Base-by-base conservation (phyloP, 305 asterid species). In the Solanum hybrid region DNA sequence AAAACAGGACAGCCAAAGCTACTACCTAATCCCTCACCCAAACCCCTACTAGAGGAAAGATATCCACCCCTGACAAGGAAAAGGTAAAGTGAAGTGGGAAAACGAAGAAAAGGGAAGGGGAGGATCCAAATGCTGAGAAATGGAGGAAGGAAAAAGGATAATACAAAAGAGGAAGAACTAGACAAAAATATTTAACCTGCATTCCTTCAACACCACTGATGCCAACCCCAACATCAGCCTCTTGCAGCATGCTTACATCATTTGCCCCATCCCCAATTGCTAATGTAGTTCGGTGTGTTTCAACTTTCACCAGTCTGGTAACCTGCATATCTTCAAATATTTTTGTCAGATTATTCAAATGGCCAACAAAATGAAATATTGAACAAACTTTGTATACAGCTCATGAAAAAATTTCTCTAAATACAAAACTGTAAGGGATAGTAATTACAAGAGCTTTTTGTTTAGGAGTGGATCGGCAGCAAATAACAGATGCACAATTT, bases 241-340 rank as follows among this genome's bases (percentile, higher is more conserved):
- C 99, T 93, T 97, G 99, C 93, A 97, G 99, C 99, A 97, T 97
- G 91, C 99, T 98, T 4, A 97, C 99, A 92, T 97, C 99, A 91
- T 97, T 97, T 91, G 99, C 99, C 90, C 99, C 99, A 73, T 97
- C 99, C 31, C 99, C 99, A 90, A 97, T 95, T 15, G 99, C 99
- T 85, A 97, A 91, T 6, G 98, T 97, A 35, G 95, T 95, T 92
- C 93, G 92, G 88, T 96, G 97, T 26, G 94, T 95, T 36, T 97
- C 98, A 90, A 75, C 93, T 90, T 97, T 97, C 92, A 97, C 98
- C 96, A 96, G 93, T 93, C 98, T 95, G 15, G 99, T 95, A 89
- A 97, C 99, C 99, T 97, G 98, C 94, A 93, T 86, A 92, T 89
- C 95, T 94, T 95, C 95, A 92, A 89, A 91, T 89, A 88, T 22